phyloP scores from a whole-genome alignment of 352 stramenopile genomes.

The Globisporangium splendens region DNA sequence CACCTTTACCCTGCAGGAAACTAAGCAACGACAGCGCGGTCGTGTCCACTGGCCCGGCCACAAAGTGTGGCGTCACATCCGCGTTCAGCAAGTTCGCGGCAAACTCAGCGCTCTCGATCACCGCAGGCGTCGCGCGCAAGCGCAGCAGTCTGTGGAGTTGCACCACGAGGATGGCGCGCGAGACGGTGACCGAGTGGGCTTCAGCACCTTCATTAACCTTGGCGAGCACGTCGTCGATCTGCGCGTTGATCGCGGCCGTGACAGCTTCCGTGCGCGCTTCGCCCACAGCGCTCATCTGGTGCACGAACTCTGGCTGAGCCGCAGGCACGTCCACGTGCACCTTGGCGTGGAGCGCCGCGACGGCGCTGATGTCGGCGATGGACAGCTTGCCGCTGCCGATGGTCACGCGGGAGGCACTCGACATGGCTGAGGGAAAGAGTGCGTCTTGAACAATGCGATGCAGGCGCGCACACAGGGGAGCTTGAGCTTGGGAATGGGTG shows the following conservation, averaged over 20 bases:
- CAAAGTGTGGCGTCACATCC: conserved; percentile 35
- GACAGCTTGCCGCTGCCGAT: conserved; percentile 52
- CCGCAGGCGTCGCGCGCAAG: conserved; percentile 20
- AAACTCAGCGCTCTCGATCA: conserved; percentile 35
- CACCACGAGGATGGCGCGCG: conserved; percentile 27
- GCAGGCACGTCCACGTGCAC: conserved; percentile 32
- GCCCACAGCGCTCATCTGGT: conserved; percentile 2
- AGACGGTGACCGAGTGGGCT: conserved; percentile 6
- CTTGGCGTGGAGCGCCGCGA: conserved; percentile 44
- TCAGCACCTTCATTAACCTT: conserved; percentile 8
- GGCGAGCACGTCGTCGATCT: conserved; percentile 12
- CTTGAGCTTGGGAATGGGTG: not conserved
- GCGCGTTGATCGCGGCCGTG: conserved; percentile 11
- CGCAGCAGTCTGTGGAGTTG: conserved; percentile 22
- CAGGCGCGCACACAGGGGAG: not conserved
- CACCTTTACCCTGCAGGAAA: conserved; percentile 24
- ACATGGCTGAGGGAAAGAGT: conserved; percentile 19
- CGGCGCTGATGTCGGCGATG: conserved; percentile 54
- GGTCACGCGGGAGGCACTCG: conserved; percentile 40
- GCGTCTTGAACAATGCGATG: conserved; percentile 1
- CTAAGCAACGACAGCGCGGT: conserved; percentile 26
- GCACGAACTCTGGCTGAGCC: not conserved
- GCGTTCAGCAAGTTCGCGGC: conserved; percentile 61
- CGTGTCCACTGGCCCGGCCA: conserved; percentile 19
- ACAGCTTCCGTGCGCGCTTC: conserved; percentile 10